phyloP scores from a whole-genome alignment of 768 basidiomycete genomes.

The Hygrophoropsis aurantiaca region DNA sequence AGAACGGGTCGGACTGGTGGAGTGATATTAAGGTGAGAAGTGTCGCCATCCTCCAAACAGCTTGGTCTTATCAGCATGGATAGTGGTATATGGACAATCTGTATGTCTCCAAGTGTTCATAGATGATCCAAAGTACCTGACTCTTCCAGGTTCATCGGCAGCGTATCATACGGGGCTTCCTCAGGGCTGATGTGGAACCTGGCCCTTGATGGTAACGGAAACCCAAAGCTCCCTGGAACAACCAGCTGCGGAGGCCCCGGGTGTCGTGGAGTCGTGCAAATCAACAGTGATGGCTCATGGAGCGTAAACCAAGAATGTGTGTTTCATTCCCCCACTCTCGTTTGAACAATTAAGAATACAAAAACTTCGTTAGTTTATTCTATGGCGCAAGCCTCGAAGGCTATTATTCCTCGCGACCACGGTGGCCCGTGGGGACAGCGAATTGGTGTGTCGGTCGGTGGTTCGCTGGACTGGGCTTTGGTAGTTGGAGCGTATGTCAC shows the following conservation, averaged over 20 bases:
- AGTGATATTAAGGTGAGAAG: slow-evolving; percentile 57
- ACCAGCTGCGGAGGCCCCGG: slow-evolving; percentile 55
- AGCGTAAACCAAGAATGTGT: slow-evolving; percentile 66
- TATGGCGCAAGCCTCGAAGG: slow-evolving; percentile 67
- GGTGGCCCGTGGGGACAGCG: slow-evolving; percentile 62
- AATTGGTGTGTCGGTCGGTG: slow-evolving; percentile 55
- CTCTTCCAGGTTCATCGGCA: slow-evolving; percentile 27
- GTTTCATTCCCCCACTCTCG: slow-evolving; percentile 24
- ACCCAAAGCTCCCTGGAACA: slow-evolving; percentile 59
- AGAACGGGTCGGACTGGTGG: slow-evolving; percentile 67
- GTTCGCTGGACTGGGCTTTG: slow-evolving; percentile 51
- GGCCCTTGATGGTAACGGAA: slow-evolving; percentile 55
- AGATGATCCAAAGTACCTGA: neutral
- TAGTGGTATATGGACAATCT: slow-evolving; percentile 64
- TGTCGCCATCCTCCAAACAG: neutral
- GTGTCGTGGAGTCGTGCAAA: slow-evolving; percentile 57
- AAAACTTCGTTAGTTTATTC: slow-evolving; percentile 45
- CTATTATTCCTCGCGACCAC: slow-evolving; percentile 57
- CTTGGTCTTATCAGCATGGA: neutral
- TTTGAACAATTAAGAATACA: neutral
- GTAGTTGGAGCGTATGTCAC: slow-evolving; percentile 59
- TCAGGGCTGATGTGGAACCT: slow-evolving; percentile 66
- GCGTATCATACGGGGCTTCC: slow-evolving; percentile 8
- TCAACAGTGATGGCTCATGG: slow-evolving; percentile 59
- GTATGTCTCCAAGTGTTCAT: slow-evolving; percentile 24